A percentile compares a stretch with the other conserved stretches of the same genome.
phyloP scores from a whole-genome alignment of 768 basidiomycete species.

The Crassisporium funariophilum region DNA sequence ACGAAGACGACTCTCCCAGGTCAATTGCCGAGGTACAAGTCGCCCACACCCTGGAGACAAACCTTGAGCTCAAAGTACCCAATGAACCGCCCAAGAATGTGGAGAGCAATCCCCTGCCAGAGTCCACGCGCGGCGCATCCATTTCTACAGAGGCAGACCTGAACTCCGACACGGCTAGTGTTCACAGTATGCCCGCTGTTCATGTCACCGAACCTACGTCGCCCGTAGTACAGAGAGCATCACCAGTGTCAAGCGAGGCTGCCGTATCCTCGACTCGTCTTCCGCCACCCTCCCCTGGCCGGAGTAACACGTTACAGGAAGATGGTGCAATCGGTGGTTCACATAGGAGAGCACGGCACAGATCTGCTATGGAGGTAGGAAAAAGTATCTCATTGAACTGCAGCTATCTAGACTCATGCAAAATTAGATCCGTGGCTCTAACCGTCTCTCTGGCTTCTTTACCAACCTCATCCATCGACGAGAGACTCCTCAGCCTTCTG shows the following conservation, averaged over 20 bases:
- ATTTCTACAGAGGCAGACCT: constrained; percentile 41
- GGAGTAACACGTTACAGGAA: constrained; percentile 29
- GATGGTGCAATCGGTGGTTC: constrained; percentile 30
- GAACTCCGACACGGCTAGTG: constrained; percentile 52
- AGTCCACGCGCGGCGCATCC: constrained; percentile 37
- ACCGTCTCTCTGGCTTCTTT: constrained; percentile 85
- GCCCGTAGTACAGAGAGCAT: constrained; percentile 29
- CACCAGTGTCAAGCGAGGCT: constrained; percentile 26
- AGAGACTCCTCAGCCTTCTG: constrained; percentile 40
- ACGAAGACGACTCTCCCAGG: not conserved
- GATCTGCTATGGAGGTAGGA: constrained; percentile 63
- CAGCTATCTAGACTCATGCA: constrained; percentile 19
- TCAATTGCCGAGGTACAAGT: constrained; percentile 5
- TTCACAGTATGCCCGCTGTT: constrained; percentile 60
- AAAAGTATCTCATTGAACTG: constrained; percentile 6
- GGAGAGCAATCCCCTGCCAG: constrained; percentile 26
- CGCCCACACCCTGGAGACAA: constrained; percentile 6
- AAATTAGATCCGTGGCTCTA: constrained; percentile 58
- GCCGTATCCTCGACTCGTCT: constrained; percentile 21
- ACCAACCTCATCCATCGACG: constrained; percentile 76
- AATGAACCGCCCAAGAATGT: constrained; percentile 1
- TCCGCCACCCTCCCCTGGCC: constrained; percentile 31
- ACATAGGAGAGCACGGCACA: constrained; percentile 46
- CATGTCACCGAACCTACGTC: constrained; percentile 46
- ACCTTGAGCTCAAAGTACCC: constrained; percentile 8